Evolutionary conservation across 23 red algal genomes (phyloP), one percentile per base, ranked within the genome.

Genomic region (Cyanidium caldarium): DNA sequence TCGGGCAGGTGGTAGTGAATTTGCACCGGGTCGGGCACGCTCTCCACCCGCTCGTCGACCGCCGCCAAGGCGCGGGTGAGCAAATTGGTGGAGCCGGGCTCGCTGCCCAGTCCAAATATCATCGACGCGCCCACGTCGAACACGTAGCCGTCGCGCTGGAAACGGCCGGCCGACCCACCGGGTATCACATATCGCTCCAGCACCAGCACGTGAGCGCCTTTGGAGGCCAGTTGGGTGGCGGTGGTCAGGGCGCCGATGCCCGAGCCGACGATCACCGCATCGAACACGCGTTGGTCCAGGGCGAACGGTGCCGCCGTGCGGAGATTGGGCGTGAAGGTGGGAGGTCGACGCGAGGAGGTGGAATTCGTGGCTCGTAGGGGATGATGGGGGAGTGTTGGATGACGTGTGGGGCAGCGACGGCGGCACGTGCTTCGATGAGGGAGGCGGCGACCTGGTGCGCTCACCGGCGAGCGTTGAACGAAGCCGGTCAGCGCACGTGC

Each of bases 81-180:
- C 45, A 86, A 38, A 74, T 94, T 94, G 3, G 88, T 94, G 2
- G 77, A 82, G 15, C 88, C 88, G 31, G 51, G 51, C 23, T 76
- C 45, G 10, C 58, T 37, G 15, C 88, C 88, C 23, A 94, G 77
- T 0, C 88, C 88, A 67, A 94, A 94, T 38, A 94, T 94, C 88
- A 94, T 94, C 65, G 82, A 86, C 40, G 88, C 88, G 2, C 88
- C 88, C n/a, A 86, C 88, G 34, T 94, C 88, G 57, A 94, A 94
- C 7, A 30, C 46, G 43, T 86, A 94, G 30, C 88, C 81, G 46
- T 76, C 69, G 30, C 78, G 78, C 34, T 23, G 36, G 44, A 86
- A 94, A 30, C 58, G 68, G 16, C 88, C 88, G 1, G 82, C 44
- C 16, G 82, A 86, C 0, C 88, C 88, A 16, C 88, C 88, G 17